Base-by-base conservation (phyloP, 2,329 filamentous ascomycete species). In the Paraphaeosphaeria sporulosa region DNA sequence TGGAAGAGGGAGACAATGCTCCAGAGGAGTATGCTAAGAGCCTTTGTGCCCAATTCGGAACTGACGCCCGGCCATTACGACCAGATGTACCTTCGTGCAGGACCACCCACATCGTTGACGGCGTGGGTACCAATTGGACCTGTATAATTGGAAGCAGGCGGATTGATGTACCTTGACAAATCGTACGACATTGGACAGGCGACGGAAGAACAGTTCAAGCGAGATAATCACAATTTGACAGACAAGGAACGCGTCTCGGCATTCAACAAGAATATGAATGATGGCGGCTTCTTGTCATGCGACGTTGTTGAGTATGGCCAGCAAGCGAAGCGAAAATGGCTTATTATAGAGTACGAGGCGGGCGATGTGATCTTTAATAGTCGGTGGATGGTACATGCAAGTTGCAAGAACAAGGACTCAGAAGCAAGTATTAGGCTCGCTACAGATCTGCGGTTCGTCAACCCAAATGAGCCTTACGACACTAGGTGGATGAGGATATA, bases 221-320 rank as follows among this genome's bases (percentile, higher is more conserved):
- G 32, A 17, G 53, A 44, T 7, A 50, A 52, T 21, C 27, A 46
- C 21, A 49, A 74, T 59, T 23, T 58, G 51, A 42, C 51, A 12
- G 50, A 61, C 10, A 55, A 61, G 40, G 59, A 61, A 47, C 44
- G 56, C 21, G 40, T 56, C 17, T 55, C 46, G 6, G 57, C 60
- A 10, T 62, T 62, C 40, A 59, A 62, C 34, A 52, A 51, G 55
- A 61, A 58, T 19, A 58, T 61, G 59, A 56, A 53, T 15, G 51
- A 59, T 34, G 57, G 56, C 30, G 60, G 51, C 15, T 59, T 59
- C 32, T 43, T 62, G 49, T 47, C 47, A 9, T 34, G 55, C 43
- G 55, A 59, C 27, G 43, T 36, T 5, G 17, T 51, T 42, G 55
- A 50, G 27, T 68, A 79, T 55, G 81, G 71, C 36, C 15, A 54